phyloP scores from a whole-genome alignment of 768 basidiomycete genomes.

The Antrodiella citrinella region DNA sequence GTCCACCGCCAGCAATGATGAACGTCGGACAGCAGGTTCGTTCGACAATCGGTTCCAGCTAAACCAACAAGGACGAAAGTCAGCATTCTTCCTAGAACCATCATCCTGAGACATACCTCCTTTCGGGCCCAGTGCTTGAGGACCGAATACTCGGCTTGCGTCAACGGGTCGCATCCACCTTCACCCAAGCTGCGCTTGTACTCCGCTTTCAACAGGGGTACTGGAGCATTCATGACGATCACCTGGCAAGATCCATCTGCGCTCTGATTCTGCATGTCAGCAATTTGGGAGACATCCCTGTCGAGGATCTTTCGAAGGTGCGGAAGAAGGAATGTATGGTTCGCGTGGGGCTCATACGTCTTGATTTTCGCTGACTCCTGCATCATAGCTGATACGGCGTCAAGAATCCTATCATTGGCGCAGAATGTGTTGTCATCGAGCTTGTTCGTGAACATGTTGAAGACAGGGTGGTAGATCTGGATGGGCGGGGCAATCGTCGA shows the following conservation, averaged over 20 bases:
- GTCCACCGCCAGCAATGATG: conserved; percentile 20
- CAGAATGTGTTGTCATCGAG: neutral
- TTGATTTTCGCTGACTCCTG: no score
- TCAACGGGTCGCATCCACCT: neutral
- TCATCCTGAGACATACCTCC: neutral
- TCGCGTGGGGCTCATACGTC: no score
- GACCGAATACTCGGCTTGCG: neutral
- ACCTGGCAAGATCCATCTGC: no score
- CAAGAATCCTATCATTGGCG: neutral
- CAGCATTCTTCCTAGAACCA: neutral
- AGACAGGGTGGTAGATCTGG: conserved; percentile 6
- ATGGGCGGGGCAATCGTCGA: conserved; percentile 5
- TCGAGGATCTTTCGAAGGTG: no score
- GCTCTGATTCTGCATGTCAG: no score
- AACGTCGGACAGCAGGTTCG: conserved; percentile 25
- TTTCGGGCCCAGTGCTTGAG: neutral
- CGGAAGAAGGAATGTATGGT: no score
- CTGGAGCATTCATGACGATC: no score
- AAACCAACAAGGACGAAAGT: neutral
- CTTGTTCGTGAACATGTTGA: neutral
- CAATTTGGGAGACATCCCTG: no score
- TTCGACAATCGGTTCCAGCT: conserved; percentile 11
- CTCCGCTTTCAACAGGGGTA: neutral
- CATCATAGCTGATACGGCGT: neutral
- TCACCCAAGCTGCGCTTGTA: neutral